Conservation (phyloP, 2,329 filamentous ascomycete genomes). For the Delphinella strobiligena region DNA sequence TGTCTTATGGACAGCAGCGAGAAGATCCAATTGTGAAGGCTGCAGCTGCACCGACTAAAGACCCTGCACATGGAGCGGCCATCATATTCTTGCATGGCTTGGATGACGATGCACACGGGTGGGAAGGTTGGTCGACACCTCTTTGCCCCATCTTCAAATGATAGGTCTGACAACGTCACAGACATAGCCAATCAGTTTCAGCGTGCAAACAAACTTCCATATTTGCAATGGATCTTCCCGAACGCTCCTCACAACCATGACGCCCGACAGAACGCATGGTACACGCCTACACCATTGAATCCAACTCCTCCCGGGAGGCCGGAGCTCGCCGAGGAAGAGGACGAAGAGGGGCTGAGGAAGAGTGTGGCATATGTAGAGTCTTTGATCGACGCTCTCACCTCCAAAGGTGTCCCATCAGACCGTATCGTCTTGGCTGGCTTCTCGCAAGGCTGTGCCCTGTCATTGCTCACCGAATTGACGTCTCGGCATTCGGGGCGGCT, state of each 20-base stretch:
- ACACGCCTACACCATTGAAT: conserved; percentile 28
- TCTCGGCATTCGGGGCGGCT: conserved; percentile 28
- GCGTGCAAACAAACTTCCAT: conserved; percentile 33
- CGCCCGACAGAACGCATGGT: conserved; percentile 36
- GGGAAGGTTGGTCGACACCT: conserved; percentile 22
- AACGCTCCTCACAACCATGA: conserved; percentile 37
- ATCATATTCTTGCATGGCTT: conserved; percentile 37
- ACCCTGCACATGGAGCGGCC: conserved; percentile 27
- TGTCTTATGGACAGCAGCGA: conserved; percentile 5
- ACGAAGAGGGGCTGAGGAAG: conserved; percentile 31
- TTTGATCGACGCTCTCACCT: conserved; percentile 30
- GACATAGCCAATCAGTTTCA: conserved; percentile 37
- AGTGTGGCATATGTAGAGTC: conserved; percentile 29
- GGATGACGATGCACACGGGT: conserved; percentile 33
- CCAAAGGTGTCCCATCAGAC: conserved; percentile 27
- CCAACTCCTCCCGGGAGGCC: conserved; percentile 26
- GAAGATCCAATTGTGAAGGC: conserved; percentile 25
- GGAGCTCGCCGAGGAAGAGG: conserved; percentile 34
- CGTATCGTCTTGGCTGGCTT: conserved; percentile 37
- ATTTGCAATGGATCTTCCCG: conserved; percentile 39
- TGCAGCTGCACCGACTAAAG: conserved; percentile 21
- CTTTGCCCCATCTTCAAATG: neutral
- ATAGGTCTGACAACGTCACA: conserved; percentile 12
- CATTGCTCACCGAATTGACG: conserved; percentile 30
- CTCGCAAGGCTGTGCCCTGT: conserved; percentile 36